Conservation (phyloP, 345 rosid species). For the Populus alba region DNA sequence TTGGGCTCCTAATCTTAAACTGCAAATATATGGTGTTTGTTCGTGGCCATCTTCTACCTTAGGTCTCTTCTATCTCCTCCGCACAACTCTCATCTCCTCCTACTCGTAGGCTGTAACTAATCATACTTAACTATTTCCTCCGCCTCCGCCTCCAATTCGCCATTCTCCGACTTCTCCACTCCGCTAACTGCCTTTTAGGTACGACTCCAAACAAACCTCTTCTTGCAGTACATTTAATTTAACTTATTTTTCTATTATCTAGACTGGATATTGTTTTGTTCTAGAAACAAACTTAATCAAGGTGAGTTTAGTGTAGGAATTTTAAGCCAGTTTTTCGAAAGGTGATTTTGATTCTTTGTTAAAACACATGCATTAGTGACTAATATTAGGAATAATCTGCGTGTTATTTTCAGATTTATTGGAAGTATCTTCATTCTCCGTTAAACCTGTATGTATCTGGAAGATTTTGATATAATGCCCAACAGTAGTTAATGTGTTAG, state of each 20-base stretch:
- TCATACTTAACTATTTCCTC: background rate
- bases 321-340: background rate
- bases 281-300: background rate
- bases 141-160: background rate
- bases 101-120: background rate
- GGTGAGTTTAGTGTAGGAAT: background rate
- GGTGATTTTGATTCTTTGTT: background rate
- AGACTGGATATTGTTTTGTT: background rate
- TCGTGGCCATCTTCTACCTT: background rate
- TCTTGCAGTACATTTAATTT: too few relatives aligned
- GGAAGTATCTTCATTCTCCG: too few relatives aligned
- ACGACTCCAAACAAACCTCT: background rate
- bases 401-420: too few relatives aligned
- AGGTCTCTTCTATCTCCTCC: background rate
- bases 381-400: too few relatives aligned
- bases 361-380: too few relatives aligned
- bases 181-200: background rate
- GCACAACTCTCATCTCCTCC: background rate
- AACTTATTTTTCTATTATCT: background rate
- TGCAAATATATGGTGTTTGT: background rate
- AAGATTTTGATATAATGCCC: too few relatives aligned
- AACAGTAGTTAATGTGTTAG: background rate
- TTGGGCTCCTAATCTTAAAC: background rate
- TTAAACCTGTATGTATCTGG: too few relatives aligned
- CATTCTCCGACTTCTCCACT: background rate